These are phyloP conservation scores for Balansia obtecta DNA, from an alignment of 2,329 filamentous ascomycete species.

Conservation along the genomic window DNA sequence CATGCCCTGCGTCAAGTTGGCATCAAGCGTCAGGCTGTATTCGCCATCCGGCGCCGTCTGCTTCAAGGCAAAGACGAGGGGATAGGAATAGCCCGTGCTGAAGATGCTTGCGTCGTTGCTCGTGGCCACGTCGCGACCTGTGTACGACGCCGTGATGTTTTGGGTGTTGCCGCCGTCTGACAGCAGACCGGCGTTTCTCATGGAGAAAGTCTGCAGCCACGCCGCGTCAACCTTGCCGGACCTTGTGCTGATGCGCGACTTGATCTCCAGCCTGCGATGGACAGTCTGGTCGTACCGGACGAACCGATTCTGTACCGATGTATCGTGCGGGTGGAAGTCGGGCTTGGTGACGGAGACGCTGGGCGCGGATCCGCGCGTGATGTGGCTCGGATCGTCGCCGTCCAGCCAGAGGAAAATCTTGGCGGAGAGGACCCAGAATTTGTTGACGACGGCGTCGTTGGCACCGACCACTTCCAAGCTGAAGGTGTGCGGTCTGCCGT, in stretches of 20 bases:
- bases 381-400: constrained; percentile 27
- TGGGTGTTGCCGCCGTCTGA: constrained; percentile 28
- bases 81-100: constrained; percentile 8
- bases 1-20: constrained; percentile 28
- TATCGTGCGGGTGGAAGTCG: background rate
- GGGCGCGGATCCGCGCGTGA: constrained; percentile 21
- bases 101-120: background rate
- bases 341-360: background rate
- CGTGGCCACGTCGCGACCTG: constrained; percentile 7
- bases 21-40: constrained; percentile 15
- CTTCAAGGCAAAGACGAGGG: constrained; percentile 6
- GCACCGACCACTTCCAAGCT: constrained; percentile 56
- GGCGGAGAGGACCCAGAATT: constrained; percentile 60
- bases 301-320: background rate
- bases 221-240: constrained; percentile 7
- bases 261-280: constrained; percentile 49
- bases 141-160: constrained; percentile 10
- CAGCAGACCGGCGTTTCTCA: constrained; percentile 40
- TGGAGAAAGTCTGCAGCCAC: constrained; percentile 47
- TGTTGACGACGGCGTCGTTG: constrained; percentile 34
- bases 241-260: constrained; percentile 33
- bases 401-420: constrained; percentile 74
- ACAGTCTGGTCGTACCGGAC: constrained; percentile 28
- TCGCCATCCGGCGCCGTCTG: constrained; percentile 1
- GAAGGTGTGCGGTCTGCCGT: constrained; percentile 53